Evolutionary conservation across 345 rosid genomes (phyloP), one percentile per base, ranked within the genome.

Genomic region (Salix koriyanagi): DNA sequence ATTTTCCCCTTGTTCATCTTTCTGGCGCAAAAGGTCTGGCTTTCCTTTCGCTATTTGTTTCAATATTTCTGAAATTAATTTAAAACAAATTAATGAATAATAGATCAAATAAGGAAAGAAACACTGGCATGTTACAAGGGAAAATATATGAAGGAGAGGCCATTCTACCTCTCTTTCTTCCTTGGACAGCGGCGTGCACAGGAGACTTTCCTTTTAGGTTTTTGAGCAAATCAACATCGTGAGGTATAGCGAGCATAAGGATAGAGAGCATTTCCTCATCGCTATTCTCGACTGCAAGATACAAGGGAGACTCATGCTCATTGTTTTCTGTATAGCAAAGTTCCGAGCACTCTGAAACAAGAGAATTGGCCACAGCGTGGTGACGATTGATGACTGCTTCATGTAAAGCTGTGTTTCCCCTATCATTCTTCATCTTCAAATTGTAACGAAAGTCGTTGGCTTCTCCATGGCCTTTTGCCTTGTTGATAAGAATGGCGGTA

Each of bases 351-450:
- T 19, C 36, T 1, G n/a, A 8, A 23, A 30, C 9, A 18, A 71
- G 62, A 21, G 19, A 14, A 3, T 0, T 1, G 37, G 42, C 74
- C 25, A 52, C 42, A 2, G 30, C 64, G 25, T 7, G 0, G 1
- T 0, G n/a, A 14, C 39, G 4, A 26, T 48, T 32, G 23, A 50
- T 48, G 13, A 71, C 65, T 34, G 75, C 75, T 0, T 71, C 75
- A 13, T 71, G 75, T 7, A 72, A 72, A 72, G 65, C 66, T 5
- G 75, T 32, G 30, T 72, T 56, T 36, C 66, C 75, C 14, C 25
- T 56, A 1, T 13, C 4, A 25, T 71, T 71, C 4, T 3, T 21
- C 48, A 1, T 54, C 25, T 30, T 6, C 48, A 34, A 16, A 16
- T 34, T 2, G 1, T 7, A 1, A 13, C 6, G 0, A 21, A n/a